Conservation (phyloP, 768 basidiomycete genomes). For the Stropharia rugosoannulata region DNA sequence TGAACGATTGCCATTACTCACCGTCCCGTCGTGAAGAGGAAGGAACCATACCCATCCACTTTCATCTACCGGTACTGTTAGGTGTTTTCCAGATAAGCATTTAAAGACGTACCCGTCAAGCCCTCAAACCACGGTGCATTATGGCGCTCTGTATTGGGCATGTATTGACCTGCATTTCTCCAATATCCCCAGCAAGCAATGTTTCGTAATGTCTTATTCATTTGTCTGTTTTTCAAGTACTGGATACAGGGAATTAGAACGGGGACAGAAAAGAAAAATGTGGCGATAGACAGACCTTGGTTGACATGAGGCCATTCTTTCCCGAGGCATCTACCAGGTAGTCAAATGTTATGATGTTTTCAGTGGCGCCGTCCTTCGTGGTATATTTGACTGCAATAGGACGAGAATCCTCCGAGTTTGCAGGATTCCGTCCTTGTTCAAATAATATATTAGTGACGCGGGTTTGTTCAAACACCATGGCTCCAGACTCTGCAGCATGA, state of each 20-base stretch:
- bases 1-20: background rate
- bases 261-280: background rate
- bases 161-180: conserved; percentile 48
- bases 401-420: background rate
- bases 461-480: conserved; percentile 29
- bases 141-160: conserved; percentile 40
- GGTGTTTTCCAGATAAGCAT: background rate
- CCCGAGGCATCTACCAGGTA: conserved; percentile 35
- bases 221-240: conserved; percentile 9
- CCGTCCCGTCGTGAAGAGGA: conserved; percentile 51
- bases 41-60: conserved; percentile 69
- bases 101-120: conserved; percentile 44
- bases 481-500: conserved; percentile 30
- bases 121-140: conserved; percentile 67
- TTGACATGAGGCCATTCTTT: conserved; percentile 35
- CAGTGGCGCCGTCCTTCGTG: conserved; percentile 14
- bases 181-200: conserved; percentile 76
- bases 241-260: background rate
- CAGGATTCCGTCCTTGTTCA: background rate
- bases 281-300: conserved; percentile 14
- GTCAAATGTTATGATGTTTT: conserved; percentile 26
- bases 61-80: conserved; percentile 38
- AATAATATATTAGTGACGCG: conserved; percentile 27
- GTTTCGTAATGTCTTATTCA: conserved; percentile 19
- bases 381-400: conserved; percentile 16